Base-by-base conservation (phyloP, 495 filamentous ascomycete species). In the Podospora didyma region DNA sequence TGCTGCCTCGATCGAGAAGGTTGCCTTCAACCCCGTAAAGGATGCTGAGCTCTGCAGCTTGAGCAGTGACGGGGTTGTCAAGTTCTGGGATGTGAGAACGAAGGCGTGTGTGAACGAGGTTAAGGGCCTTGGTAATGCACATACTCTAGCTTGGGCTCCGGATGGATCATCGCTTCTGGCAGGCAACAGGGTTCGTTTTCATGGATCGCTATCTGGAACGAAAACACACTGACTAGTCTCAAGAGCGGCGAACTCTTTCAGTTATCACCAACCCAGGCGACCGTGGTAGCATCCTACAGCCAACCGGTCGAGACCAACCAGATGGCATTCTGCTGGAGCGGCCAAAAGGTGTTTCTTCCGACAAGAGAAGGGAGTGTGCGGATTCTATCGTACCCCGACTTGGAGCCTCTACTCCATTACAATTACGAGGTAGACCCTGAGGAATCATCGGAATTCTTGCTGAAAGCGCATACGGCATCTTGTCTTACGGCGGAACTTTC, bases 51-150 rank as follows among this genome's bases (percentile, higher is more conserved):
- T 98, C 4, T 92, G 89, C 41, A 96, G 90, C 62, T 85, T 90
- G 59, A 89, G 89, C 21, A 81, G 77, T 11, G 94, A 97, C 69
- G 92, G 92, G 1, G 86, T 87, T 16, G 88, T 96, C 57, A 84
- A 88, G 57, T 85, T 98, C 60, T 98, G 94, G 94, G 95, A 98
- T 57, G 90, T 96, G 17, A 81, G 92, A 59, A 89, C 82, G 21
- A 93, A 90, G 70, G 70, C 77, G 4, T 89, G 88, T 52, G 81
- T 89, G 35, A 91, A 89, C 62, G 88, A 88, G 57, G 76, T 92
- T 2, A 89, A 89, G 67, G 82, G 89, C n/a, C 85, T 86, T 31
- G 90, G 90, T 7, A 87, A 89, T 66, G 88, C 90, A 9, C 89
- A 95, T 58, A 89, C 85, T 14, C 75, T 96, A 51, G 87, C 86